These are phyloP conservation scores for Solanum verrucosum DNA, from an alignment of 257 asterid species.

Conservation along the genomic window DNA sequence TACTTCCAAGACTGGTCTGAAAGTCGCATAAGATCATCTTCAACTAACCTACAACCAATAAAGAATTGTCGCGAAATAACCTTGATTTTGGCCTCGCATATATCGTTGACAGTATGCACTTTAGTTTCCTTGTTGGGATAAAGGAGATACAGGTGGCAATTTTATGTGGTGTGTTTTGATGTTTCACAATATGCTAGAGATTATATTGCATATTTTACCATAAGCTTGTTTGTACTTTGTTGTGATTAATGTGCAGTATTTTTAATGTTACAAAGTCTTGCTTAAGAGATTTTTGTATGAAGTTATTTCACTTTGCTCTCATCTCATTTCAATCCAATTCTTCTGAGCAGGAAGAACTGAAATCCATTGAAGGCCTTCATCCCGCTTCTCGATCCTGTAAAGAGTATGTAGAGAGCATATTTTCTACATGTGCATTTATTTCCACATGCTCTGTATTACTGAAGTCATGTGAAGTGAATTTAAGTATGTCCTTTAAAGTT, in stretches of 20 bases:
- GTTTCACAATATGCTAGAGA: background rate
- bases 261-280: background rate
- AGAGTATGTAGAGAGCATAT: conserved; percentile 42
- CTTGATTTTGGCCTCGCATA: background rate
- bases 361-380: conserved; percentile 52
- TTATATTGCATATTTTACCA: background rate
- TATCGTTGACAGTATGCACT: background rate
- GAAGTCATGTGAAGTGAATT: background rate
- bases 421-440: background rate
- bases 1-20: background rate
- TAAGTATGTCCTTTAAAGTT: background rate
- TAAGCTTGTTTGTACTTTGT: background rate
- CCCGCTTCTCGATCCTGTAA: conserved; percentile 66
- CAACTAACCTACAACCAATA: background rate
- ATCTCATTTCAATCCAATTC: background rate
- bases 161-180: background rate
- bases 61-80: background rate
- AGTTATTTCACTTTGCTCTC: background rate
- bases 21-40: background rate
- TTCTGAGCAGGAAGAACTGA: conserved; percentile 66
- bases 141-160: background rate
- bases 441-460: background rate
- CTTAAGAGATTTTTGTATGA: background rate
- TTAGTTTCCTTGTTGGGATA: background rate
- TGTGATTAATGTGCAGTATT: background rate